Evolutionary conservation across 305 asterid species (phyloP).

Genomic region (Withania somnifera): DNA sequence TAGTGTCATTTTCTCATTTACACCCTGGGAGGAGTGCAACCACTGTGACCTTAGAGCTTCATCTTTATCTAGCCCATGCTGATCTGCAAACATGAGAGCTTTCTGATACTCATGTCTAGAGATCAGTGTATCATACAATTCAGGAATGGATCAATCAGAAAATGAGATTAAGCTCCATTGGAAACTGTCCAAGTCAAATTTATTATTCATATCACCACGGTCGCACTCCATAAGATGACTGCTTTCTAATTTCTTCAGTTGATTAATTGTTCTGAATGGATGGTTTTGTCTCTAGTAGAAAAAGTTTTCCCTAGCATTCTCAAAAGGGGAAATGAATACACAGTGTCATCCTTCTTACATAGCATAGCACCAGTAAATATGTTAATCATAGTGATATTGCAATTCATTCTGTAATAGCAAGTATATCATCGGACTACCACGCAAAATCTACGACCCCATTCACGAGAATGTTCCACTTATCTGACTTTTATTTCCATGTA

Average conservation of each 20-base stretch:
- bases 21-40: slow-evolving; percentile 74
- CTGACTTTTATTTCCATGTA: slow-evolving; percentile 23
- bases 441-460: slow-evolving; percentile 60
- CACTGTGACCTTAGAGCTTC: slow-evolving; percentile 82
- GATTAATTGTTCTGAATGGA: slow-evolving; percentile 26
- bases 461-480: slow-evolving; percentile 21
- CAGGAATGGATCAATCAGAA: slow-evolving; percentile 53
- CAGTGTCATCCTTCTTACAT: slow-evolving; percentile 32
- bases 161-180: slow-evolving; percentile 69
- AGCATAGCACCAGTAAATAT: slow-evolving; percentile 29
- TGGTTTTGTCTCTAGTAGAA: slow-evolving; percentile 55
- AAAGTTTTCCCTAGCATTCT: slow-evolving; percentile 59
- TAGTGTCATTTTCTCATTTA: slow-evolving; percentile 52
- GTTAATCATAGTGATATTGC: slow-evolving; percentile 55
- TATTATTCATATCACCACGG: slow-evolving; percentile 20
- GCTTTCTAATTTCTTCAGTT: slow-evolving; percentile 27
- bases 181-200: slow-evolving; percentile 39
- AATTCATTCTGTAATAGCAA: slow-evolving; percentile 55
- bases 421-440: slow-evolving; percentile 86
- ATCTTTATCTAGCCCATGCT: slow-evolving; percentile 79
- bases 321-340: slow-evolving; percentile 61
- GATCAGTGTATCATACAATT: slow-evolving; percentile 64
- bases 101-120: slow-evolving; percentile 51
- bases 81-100: slow-evolving; percentile 74
- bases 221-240: slow-evolving; percentile 27